phyloP scores from a whole-genome alignment of 176 grass and related monocot genomes.

The Paspalum vaginatum region DNA sequence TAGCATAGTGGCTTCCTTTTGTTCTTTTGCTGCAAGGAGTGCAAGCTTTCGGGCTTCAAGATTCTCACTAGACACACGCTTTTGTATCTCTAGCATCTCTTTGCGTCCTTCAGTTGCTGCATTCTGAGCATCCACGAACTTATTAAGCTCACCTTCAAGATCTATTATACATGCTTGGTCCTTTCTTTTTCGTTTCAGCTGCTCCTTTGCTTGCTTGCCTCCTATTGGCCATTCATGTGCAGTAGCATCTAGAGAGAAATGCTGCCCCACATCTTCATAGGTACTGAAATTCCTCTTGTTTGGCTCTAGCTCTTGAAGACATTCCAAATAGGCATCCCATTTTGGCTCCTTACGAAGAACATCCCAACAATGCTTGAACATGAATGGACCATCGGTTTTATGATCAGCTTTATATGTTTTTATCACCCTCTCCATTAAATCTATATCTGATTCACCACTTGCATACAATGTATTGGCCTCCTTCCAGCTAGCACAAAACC shows the following conservation, averaged over 20 bases:
- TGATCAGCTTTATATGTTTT: neutral
- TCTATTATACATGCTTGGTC: neutral
- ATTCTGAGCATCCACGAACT: slow-evolving; percentile 13
- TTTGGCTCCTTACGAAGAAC: neutral
- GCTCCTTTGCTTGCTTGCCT: slow-evolving; percentile 11
- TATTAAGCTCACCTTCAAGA: slow-evolving; percentile 5
- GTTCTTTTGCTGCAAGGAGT: neutral
- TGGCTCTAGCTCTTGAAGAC: neutral
- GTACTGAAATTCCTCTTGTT: neutral
- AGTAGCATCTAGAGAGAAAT: neutral
- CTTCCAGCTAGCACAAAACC: slow-evolving; percentile 12
- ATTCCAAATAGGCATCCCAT: neutral
- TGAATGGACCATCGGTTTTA: slow-evolving; percentile 16
- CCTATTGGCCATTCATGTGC: neutral
- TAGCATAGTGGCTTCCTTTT: neutral
- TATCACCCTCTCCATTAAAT: neutral
- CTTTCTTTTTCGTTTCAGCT: neutral
- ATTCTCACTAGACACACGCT: neutral
- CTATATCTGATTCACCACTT: slow-evolving; percentile 13
- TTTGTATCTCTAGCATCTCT: slow-evolving; percentile 26
- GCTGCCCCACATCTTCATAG: neutral
- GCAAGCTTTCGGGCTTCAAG: slow-evolving; percentile 5
- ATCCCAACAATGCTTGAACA: slow-evolving; percentile 9
- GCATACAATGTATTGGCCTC: slow-evolving; percentile 26
- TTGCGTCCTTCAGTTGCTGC: neutral